Conservation (phyloP, 805 yeast species). For the Schwanniomyces sp. region DNA sequence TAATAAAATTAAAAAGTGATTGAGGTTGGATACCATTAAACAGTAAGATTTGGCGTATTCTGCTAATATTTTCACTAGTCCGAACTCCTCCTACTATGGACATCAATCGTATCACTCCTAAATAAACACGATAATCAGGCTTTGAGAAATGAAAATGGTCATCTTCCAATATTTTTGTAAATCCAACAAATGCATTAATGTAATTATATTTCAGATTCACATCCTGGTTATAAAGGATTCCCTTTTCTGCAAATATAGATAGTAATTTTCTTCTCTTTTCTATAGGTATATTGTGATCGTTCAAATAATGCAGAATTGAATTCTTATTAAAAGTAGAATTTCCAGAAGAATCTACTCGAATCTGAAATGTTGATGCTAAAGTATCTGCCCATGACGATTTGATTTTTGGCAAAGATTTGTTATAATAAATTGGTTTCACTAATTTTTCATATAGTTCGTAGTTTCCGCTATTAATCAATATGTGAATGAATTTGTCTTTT, state of each 20-base stretch:
- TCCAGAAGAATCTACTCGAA: slow-evolving; percentile 10
- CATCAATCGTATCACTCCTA: slow-evolving; percentile 17
- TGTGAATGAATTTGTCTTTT: slow-evolving; percentile 21
- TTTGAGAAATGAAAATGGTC: slow-evolving; percentile 16
- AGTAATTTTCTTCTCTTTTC: slow-evolving; percentile 20
- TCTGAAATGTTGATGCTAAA: slow-evolving; percentile 22
- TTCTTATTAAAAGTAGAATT: slow-evolving; percentile 9
- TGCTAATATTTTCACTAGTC: slow-evolving; percentile 9
- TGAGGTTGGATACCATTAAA: neutral
- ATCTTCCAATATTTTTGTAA: slow-evolving; percentile 15
- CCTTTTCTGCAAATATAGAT: slow-evolving; percentile 13
- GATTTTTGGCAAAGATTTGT: neutral
- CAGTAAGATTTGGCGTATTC: slow-evolving; percentile 5
- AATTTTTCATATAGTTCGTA: slow-evolving; percentile 18
- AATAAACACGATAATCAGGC: slow-evolving; percentile 16
- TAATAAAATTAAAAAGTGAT: slow-evolving; percentile 13
- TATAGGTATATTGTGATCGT: slow-evolving; percentile 7
- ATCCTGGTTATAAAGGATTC: slow-evolving; percentile 14
- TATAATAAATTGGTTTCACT: slow-evolving; percentile 16
- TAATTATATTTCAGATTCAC: slow-evolving; percentile 11
- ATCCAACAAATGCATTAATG: slow-evolving; percentile 15
- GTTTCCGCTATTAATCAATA: slow-evolving; percentile 26
- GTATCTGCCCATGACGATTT: slow-evolving; percentile 22
- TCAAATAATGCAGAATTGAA: slow-evolving; percentile 14
- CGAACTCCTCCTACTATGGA: slow-evolving; percentile 10